Percentiles rank a stretch among this genome's conserved stretches.
Evolutionary conservation across 345 rosid species (phyloP).

Genomic region (Sapria himalayana): DNA sequence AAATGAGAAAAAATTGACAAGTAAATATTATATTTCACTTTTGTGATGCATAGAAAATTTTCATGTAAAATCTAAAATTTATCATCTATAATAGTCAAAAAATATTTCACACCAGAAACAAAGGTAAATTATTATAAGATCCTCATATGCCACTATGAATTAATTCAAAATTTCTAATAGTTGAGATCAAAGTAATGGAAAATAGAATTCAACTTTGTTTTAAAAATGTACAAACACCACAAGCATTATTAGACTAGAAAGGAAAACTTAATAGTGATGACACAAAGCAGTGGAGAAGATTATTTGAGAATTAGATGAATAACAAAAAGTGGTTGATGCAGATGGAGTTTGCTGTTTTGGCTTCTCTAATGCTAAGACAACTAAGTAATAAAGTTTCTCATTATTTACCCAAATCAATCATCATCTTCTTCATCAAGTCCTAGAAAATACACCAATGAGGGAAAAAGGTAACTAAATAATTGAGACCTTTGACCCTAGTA

Average conservation of each 20-base stretch:
- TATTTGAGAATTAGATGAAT: not conserved
- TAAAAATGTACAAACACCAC: not conserved
- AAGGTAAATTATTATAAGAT: not conserved
- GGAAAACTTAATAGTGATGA: not conserved
- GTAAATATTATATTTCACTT: not conserved
- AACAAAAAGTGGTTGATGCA: not conserved
- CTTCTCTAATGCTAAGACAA: too few relatives aligned
- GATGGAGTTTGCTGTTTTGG: not conserved
- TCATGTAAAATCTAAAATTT: not conserved
- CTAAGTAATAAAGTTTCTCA: not conserved
- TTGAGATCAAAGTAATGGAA: not conserved
- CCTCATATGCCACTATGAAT: not conserved
- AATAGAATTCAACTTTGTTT: not conserved
- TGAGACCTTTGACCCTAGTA: not conserved
- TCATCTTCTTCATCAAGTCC: not conserved
- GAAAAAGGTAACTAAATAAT: not conserved
- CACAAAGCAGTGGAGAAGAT: not conserved
- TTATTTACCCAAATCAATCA: slow-evolving; percentile 4
- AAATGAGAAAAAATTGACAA: not conserved
- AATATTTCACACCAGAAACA: not conserved
- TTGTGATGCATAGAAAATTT: not conserved
- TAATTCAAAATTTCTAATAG: not conserved
- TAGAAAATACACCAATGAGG: slow-evolving; percentile 2
- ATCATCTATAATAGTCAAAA: not conserved
- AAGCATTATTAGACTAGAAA: not conserved